Evolutionary conservation across 352 stramenopile genomes (phyloP), one percentile per base, ranked within the genome.

Genomic region (Elongisporangium senticosum): DNA sequence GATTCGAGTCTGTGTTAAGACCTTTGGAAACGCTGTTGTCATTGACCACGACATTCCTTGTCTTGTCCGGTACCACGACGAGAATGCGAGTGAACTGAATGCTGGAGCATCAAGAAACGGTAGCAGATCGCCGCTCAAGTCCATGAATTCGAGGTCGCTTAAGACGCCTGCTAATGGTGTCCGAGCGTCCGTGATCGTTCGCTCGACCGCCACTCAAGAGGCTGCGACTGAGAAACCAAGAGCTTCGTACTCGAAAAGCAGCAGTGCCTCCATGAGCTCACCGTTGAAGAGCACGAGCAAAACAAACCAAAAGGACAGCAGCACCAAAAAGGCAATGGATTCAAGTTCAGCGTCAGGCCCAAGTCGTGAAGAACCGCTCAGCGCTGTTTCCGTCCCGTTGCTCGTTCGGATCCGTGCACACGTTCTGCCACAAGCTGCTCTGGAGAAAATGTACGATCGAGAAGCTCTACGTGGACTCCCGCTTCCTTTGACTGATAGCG

Each of bases 1-100:
- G 5, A 68, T 92, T 23, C 77, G 79, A 4, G 70, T 89, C 26
- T 79, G 57, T 13, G 19, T 92, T n/a, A 61, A 58, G 15, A 65
- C 77, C 0, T 51, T 60, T 28, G 59, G 70, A n/a, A 67, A 86
- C 22, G 56, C 68, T 3, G 11, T 90, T 1, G 75, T 92, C 2
- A 55, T 94, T 10, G 84, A 91, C 59, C 80, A 94, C 40, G 67
- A 87, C 51, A 61, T 94, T 28, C 67, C 73, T 20, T 92, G 82
- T 39, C 72, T 68, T 50, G 64, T 91, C 47, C 68, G 58, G 3
- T 79, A 74, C 19, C 53, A 56, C 3, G 7, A 20, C 4, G 51
- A 50, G 1, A 7, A 21, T 23, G n/a, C 43, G 6, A 58, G 15
- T 20, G 23, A 57, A 58, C 20, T 21, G n/a, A 4, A 0, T 39